phyloP scores from a whole-genome alignment of 345 rosid genomes.

The Eucalyptus tenuipes region DNA sequence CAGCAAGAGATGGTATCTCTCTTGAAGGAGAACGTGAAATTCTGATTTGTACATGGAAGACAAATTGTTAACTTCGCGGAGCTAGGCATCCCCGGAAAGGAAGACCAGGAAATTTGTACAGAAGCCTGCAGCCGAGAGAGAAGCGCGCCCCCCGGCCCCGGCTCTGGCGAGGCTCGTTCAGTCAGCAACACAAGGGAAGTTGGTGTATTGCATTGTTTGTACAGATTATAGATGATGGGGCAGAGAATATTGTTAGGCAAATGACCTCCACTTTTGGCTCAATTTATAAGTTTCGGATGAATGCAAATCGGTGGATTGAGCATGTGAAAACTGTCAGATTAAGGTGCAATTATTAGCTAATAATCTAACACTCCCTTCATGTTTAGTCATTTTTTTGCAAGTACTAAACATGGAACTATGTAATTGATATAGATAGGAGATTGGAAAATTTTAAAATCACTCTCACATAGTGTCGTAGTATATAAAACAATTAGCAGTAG shows the following conservation, averaged over 20 bases:
- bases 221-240: not conserved
- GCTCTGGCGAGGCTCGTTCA: not conserved
- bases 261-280: not conserved
- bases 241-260: not conserved
- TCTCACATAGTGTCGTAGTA: too few relatives aligned
- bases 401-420: not conserved
- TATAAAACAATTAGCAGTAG: rapidly evolving
- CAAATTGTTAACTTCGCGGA: not conserved
- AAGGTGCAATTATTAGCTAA: not conserved
- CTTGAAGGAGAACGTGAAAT: constrained; percentile 64
- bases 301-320: not conserved
- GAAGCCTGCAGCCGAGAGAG: not conserved
- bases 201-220: not conserved
- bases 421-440: not conserved
- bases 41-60: constrained; percentile 11
- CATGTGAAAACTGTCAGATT: not conserved
- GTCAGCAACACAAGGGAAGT: not conserved
- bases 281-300: not conserved
- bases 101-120: not conserved
- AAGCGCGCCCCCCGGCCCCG: rapidly evolving
- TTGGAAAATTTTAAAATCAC: too few relatives aligned
- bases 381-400: not conserved
- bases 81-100: not conserved
- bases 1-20: constrained; percentile 80
- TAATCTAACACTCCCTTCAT: not conserved